These are phyloP conservation scores for Oryza glaberrima DNA, from an alignment of 176 grass and related monocot genomes.

Conservation along the genomic window DNA sequence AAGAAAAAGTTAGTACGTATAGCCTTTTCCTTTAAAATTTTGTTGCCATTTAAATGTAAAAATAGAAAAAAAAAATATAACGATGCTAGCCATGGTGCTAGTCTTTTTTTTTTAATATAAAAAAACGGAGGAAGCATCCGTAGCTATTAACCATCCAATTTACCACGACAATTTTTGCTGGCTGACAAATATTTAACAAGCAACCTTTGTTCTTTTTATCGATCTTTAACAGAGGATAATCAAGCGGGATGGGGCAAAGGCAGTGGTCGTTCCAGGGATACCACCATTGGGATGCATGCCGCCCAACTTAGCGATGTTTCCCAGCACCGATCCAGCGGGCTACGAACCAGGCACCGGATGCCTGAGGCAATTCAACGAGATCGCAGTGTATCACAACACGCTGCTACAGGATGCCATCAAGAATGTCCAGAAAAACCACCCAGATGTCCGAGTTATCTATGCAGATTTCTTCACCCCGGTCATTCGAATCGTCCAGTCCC, in stretches of 20 bases:
- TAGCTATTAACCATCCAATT: no score
- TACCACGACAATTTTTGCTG: no score
- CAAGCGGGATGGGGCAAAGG: conserved; percentile 45
- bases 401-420: conserved; percentile 34
- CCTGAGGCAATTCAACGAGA: conserved; percentile 50
- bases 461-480: conserved; percentile 51
- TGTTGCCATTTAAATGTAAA: no score
- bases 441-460: conserved; percentile 32
- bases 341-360: conserved; percentile 58
- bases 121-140: no score
- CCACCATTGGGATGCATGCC: conserved; percentile 61
- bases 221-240: conserved; percentile 47
- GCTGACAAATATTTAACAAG: no score
- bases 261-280: conserved; percentile 60
- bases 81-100: no score
- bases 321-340: conserved; percentile 11
- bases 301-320: conserved; percentile 32
- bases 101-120: no score
- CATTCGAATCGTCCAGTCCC: conserved; percentile 38
- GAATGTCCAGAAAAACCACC: not conserved
- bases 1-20: no score
- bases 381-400: conserved; percentile 57
- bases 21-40: no score
- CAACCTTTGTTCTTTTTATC: no score
- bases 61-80: no score